Evolutionary conservation across 192 early-diverging fungal genomes (phyloP), one percentile per base, ranked within the genome.

Genomic region (Bifiguratus adelaidae): DNA sequence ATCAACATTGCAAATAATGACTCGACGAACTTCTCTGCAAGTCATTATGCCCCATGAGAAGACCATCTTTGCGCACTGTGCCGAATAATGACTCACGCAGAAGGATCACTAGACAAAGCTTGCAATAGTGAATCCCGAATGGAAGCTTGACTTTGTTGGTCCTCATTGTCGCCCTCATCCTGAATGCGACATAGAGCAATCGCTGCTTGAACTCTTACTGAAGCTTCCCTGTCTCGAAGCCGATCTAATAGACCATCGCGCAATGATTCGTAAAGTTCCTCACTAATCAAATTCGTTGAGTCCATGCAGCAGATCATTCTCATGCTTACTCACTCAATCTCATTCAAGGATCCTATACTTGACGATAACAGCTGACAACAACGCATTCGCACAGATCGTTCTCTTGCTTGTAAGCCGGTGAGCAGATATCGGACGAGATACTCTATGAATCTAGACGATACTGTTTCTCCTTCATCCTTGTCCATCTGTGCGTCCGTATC

Each of bases 281-380:
- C 86, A 56, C 81, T 85, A n/a, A n/a, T n/a, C n/a, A n/a, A n/a
- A n/a, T n/a, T n/a, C n/a, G n/a, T n/a, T n/a, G n/a, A n/a, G n/a
- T n/a, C n/a, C n/a, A n/a, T n/a, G n/a, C n/a, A n/a, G n/a, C n/a
- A n/a, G n/a, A n/a, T n/a, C n/a, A n/a, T n/a, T n/a, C n/a, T n/a
- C n/a, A n/a, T n/a, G n/a, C n/a, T n/a, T n/a, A n/a, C 75, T 56
- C 65, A 83, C 81, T 90, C 86, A 24, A 90, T 78, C 40, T 85
- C 85, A 11, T 79, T 78, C 35, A 89, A 50, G 19, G 73, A 78
- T 56, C 76, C 82, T 21, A 86, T 70, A 33, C 81, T 74, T 54
- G 81, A 65, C 3, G 80, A 81, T 25, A 89, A 74, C 2, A 91
- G 58, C 60, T 90, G 82, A 52, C 83, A 88, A 48, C 77, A 77